phyloP scores from a whole-genome alignment of 768 basidiomycete genomes.

The Lenzites betulinus region DNA sequence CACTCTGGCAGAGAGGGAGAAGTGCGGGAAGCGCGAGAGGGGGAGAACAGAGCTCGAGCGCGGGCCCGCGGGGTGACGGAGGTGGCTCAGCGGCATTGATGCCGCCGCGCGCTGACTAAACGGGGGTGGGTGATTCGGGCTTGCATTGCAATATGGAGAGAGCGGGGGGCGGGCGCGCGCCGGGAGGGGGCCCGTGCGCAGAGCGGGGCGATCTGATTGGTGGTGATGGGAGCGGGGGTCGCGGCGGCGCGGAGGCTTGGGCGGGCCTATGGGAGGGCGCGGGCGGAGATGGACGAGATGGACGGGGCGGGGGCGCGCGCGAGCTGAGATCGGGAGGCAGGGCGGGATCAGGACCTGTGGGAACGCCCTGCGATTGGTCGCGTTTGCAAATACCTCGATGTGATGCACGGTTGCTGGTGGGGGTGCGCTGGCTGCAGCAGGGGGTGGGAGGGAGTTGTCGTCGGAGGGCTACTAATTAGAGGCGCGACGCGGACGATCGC shows the following conservation, averaged over 20 bases:
- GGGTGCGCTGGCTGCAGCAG: no score
- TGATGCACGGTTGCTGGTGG: no score
- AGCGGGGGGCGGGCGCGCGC: background rate
- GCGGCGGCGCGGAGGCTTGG: no score
- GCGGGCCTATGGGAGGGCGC: conserved; percentile 1
- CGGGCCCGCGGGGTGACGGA: conserved; percentile 9
- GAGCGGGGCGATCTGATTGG: background rate
- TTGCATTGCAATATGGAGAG: conserved; percentile 2
- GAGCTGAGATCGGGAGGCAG: conserved; percentile 12
- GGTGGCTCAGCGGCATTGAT: conserved; percentile 15
- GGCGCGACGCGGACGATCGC: conserved; percentile 3
- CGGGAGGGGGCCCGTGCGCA: background rate
- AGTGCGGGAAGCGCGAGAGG: no score
- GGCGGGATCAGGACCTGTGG: conserved; percentile 8
- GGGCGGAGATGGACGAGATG: background rate
- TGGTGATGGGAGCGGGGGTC: background rate
- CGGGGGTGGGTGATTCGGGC: conserved; percentile 3
- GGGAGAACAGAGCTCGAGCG: background rate
- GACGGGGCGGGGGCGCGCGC: conserved; percentile 8
- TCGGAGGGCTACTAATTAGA: no score
- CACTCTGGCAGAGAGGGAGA: no score
- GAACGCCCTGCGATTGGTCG: background rate
- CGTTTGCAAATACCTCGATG: background rate
- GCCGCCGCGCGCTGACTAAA: background rate
- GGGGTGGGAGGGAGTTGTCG: no score